Conservation (phyloP, 331 rosid genomes). For the Malus hybrid region DNA sequence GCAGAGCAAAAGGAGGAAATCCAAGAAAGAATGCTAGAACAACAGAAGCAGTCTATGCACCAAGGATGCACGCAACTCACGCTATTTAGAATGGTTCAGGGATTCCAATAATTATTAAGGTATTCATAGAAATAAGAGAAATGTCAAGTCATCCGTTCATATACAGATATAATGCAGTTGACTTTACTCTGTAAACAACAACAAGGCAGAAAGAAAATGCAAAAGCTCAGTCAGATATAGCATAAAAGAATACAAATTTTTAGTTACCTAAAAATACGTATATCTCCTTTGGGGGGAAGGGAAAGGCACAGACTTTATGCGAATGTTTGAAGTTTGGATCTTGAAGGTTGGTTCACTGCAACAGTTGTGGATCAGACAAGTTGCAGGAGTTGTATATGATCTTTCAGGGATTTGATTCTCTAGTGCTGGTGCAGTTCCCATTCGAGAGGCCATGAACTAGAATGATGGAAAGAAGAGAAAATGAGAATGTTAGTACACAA, state of each 20-base stretch:
- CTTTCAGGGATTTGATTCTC: conserved; percentile 32
- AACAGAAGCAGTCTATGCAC: background rate
- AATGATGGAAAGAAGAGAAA: conserved; percentile 3
- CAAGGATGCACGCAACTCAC: background rate
- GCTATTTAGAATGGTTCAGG: too few relatives aligned
- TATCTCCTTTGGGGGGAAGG: conserved; percentile 33
- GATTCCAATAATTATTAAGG: background rate
- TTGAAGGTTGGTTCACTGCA: conserved; percentile 28
- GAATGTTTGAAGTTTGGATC: conserved; percentile 21
- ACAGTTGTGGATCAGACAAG: conserved; percentile 34
- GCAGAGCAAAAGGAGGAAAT: background rate
- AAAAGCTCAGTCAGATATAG: background rate
- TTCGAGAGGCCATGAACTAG: conserved; percentile 46
- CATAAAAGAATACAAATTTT: background rate
- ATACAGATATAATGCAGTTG: background rate
- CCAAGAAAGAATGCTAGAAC: background rate
- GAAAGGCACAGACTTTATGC: conserved; percentile 33
- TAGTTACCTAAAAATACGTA: background rate
- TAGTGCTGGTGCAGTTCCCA: conserved; percentile 17
- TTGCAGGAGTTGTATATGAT: conserved; percentile 19
- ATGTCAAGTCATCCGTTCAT: background rate
- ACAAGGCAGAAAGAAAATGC: background rate
- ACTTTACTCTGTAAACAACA: background rate
- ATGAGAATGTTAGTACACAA: conserved; percentile 1
- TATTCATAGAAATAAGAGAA: background rate